Evolutionary conservation across 192 early-diverging fungal species (phyloP).

Genomic region (Coemansia sp.): DNA sequence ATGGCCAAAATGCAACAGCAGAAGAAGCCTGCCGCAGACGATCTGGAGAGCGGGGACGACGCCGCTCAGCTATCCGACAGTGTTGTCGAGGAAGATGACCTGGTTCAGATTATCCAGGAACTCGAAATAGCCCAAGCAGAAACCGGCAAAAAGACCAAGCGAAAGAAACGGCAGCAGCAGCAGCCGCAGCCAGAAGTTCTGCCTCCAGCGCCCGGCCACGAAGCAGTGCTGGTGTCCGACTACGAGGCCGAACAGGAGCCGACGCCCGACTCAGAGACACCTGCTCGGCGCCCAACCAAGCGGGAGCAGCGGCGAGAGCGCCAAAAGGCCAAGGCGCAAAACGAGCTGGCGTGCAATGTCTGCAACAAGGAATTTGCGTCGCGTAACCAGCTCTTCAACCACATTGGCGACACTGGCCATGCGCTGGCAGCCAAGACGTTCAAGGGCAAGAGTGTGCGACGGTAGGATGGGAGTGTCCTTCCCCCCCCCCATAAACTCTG

Average conservation of each 20-base stretch:
- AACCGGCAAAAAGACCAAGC: constrained; percentile 43
- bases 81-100: constrained; percentile 7
- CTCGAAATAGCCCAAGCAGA: constrained; percentile 29
- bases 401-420: constrained; percentile 84
- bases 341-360: constrained; percentile 66
- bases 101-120: constrained; percentile 46
- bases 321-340: constrained; percentile 56
- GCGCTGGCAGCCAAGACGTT: constrained; percentile 55
- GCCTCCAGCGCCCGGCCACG: no score
- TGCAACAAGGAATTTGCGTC: constrained; percentile 69
- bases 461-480: no score
- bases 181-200: neutral
- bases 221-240: neutral
- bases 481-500: no score
- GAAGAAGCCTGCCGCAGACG: neutral
- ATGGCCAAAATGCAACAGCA: constrained; percentile 23
- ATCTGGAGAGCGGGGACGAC: neutral
- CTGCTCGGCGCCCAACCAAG: constrained; percentile 35
- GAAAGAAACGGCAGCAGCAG: constrained; percentile 43
- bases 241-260: neutral
- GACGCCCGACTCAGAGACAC: neutral
- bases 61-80: neutral
- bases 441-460: no score
- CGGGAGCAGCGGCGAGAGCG: constrained; percentile 53
- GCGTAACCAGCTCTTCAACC: constrained; percentile 82